Evolutionary conservation across 129 eudicot species (phyloP).

Genomic region (Arctium minus): DNA sequence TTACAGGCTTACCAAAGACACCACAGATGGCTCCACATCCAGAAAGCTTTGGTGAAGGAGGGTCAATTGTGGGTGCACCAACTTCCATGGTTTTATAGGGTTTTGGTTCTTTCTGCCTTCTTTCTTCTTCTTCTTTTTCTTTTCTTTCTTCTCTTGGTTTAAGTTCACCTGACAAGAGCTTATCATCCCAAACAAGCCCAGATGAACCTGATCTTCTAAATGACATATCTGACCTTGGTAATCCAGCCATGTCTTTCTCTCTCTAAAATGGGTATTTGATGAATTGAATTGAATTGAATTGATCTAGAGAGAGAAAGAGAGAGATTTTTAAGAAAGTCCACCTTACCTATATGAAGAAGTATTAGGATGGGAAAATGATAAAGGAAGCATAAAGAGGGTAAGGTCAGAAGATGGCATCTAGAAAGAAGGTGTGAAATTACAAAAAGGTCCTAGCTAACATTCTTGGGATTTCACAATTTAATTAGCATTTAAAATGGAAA

Average conservation of each 20-base stretch:
- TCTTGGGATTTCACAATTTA: slow-evolving; percentile 12
- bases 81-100: slow-evolving; percentile 42
- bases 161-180: slow-evolving; percentile 46
- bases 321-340: background rate
- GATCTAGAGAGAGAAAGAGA: slow-evolving; percentile 11
- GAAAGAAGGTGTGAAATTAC: slow-evolving; percentile 21
- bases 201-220: slow-evolving; percentile 86
- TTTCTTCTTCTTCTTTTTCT: slow-evolving; percentile 18
- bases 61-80: slow-evolving; percentile 52
- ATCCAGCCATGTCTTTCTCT: slow-evolving; percentile 41
- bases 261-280: background rate
- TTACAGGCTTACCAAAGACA: slow-evolving; percentile 50
- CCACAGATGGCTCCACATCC: slow-evolving; percentile 50
- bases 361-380: slow-evolving; percentile 20
- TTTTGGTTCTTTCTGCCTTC: slow-evolving; percentile 20
- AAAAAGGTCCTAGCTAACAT: slow-evolving; percentile 8
- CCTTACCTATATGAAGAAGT: slow-evolving; percentile 2
- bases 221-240: slow-evolving; percentile 66
- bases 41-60: slow-evolving; percentile 76
- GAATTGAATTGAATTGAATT: background rate
- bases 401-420: slow-evolving; percentile 40
- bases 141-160: slow-evolving; percentile 30
- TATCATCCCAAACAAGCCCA: slow-evolving; percentile 82
- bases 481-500: background rate
- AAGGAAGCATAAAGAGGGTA: slow-evolving; percentile 25